Evolutionary conservation across 176 grass and related monocot species (phyloP).

Genomic region (Bromus sterilis): DNA sequence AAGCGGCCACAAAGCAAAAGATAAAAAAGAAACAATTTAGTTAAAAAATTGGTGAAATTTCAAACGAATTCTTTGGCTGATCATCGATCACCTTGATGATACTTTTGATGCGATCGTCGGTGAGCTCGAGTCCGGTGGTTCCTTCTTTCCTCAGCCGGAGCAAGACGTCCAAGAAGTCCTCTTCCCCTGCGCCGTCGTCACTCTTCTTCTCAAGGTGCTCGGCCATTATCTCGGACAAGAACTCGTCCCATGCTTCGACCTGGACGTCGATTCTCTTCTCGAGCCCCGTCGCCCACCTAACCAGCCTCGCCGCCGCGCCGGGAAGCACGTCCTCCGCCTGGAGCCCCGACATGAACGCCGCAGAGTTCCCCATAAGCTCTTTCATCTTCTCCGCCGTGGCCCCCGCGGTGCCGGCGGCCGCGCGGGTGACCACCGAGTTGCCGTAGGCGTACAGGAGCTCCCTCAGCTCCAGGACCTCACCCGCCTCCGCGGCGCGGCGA

Average conservation of each 20-base stretch:
- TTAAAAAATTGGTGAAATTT: not conserved
- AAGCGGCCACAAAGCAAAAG: not conserved
- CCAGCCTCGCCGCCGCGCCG: not conserved
- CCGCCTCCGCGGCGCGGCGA: not conserved
- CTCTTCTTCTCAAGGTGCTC: constrained; percentile 17
- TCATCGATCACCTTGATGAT: constrained; percentile 19
- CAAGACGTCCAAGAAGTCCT: constrained; percentile 44
- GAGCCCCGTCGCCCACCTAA: constrained; percentile 13
- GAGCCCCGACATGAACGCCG: constrained; percentile 18
- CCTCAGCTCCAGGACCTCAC: constrained; percentile 17
- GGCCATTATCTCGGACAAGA: constrained; percentile 22
- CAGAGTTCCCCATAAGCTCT: constrained; percentile 13
- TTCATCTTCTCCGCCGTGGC: not conserved
- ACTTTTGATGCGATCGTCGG: constrained; percentile 24
- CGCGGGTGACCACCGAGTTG: constrained; percentile 24
- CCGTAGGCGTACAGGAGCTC: constrained; percentile 36
- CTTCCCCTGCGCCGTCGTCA: not conserved
- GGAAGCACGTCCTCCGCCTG: constrained; percentile 35
- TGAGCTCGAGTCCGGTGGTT: constrained; percentile 7
- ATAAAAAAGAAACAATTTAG: not conserved
- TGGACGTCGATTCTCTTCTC: constrained; percentile 28
- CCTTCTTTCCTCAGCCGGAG: constrained; percentile 10
- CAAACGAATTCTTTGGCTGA: not conserved
- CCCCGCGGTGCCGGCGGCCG: not conserved
- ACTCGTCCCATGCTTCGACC: constrained; percentile 15